Evolutionary conservation across 805 yeast species (phyloP), one percentile per base, ranked within the genome.

Genomic region (Starmerella etchellsii): DNA sequence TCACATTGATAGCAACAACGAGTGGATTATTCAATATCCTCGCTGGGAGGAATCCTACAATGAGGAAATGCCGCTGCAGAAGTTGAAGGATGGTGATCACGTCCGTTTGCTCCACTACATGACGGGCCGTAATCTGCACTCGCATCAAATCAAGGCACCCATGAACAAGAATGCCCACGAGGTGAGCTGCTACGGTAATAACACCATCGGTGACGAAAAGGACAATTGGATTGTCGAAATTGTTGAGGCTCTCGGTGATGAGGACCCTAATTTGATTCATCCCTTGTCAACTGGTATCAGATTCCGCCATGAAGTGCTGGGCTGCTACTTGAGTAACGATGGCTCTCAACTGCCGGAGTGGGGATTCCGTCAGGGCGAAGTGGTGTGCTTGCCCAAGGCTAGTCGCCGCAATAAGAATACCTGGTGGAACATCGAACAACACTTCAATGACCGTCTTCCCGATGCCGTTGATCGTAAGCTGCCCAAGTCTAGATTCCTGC

Each of bases 61-160:
- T 29, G 52, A 44, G 25, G 54, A 55, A 26, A 71, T 68, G 36
- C 67, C 73, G 4, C 31, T 54, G 15, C 30, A 20, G 13, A 32
- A 19, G 31, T 79, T 91, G 28, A 63, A 54, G 48, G 76, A 83
- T 47, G 81, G 82, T 49, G 91, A 83, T 54, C 60, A 70, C 16
- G 66, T 91, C 42, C 80, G 96, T 62, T 66, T 91, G 42, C 75
- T 71, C 60, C 98, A 91, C 56, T 71, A 80, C 37, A 75, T 68
- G 24, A 85, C 97, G 1, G 72, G 83, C 39, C 81, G 94, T 10
- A 79, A 65, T 53, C 65, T 91, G 50, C 70, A 84, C 54, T 74
- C 97, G 18, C 98, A 91, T 57, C 96, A 88, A 59, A 96, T 91
- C 41, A 95, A 95, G 2, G 91, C 97, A 2, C 97, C 98, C 23